A percentile compares a stretch with the other conserved stretches of the same genome.
These are phyloP conservation scores for Trichoderma breve DNA, from an alignment of 2,329 filamentous ascomycete genomes.

Conservation along the genomic window DNA sequence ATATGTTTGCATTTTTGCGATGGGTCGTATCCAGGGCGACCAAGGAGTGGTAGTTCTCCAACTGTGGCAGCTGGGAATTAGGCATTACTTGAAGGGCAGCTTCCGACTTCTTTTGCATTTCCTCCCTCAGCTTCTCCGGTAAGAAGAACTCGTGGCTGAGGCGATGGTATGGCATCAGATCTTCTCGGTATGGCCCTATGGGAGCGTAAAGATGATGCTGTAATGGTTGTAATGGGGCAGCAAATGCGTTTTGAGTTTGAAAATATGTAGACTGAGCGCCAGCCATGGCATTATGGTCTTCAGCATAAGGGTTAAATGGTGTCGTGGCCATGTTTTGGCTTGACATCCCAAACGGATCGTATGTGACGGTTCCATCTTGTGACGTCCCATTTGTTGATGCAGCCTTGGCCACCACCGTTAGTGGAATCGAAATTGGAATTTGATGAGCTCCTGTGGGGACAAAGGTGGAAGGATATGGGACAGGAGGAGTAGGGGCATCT, in stretches of 20 bases:
- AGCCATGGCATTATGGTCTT: slow-evolving; percentile 62
- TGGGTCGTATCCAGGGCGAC: slow-evolving; percentile 83
- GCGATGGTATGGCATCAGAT: slow-evolving; percentile 79
- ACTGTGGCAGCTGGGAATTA: slow-evolving; percentile 69
- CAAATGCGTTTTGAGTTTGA: slow-evolving; percentile 53
- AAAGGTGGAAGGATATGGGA: neutral
- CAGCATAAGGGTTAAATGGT: slow-evolving; percentile 73
- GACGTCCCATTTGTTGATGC: slow-evolving; percentile 46
- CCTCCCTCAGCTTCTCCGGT: slow-evolving; percentile 80
- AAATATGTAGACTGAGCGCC: slow-evolving; percentile 64
- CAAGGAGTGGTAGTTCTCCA: slow-evolving; percentile 89
- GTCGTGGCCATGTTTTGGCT: slow-evolving; percentile 50
- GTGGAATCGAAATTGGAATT: neutral
- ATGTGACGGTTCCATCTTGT: slow-evolving; percentile 45
- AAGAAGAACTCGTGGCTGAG: slow-evolving; percentile 90
- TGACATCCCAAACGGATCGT: slow-evolving; percentile 64
- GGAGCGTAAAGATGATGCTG: slow-evolving; percentile 94
- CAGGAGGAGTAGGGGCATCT: neutral
- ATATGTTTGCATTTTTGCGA: slow-evolving; percentile 73
- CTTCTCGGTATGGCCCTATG: slow-evolving; percentile 76
- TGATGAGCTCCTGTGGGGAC: neutral
- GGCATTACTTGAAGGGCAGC: slow-evolving; percentile 82
- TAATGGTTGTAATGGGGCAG: slow-evolving; percentile 60
- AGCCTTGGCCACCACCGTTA: slow-evolving; percentile 28
- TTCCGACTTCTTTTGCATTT: slow-evolving; percentile 84